Evolutionary conservation across 345 rosid species (phyloP).

Genomic region (Lepidium didymum): DNA sequence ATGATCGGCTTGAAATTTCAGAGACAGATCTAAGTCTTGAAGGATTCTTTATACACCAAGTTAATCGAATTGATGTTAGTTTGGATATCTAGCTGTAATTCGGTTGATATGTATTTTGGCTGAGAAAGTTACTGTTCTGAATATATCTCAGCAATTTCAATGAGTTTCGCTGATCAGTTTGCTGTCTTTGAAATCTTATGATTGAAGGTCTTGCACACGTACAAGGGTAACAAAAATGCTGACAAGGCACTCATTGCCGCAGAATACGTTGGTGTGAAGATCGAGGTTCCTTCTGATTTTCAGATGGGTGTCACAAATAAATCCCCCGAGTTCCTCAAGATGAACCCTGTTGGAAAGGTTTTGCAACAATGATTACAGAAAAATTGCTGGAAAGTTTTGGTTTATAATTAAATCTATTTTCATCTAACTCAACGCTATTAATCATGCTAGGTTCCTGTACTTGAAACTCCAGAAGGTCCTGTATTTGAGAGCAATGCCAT

Average conservation of each 20-base stretch:
- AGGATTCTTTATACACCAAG: neutral
- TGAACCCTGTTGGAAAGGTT: slow-evolving; percentile 97
- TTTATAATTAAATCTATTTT: neutral
- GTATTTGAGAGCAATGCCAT: slow-evolving; percentile 35
- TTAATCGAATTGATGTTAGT: neutral
- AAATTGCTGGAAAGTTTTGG: neutral
- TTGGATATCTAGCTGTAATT: neutral
- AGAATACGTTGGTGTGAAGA: slow-evolving; percentile 69
- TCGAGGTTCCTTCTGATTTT: slow-evolving; percentile 49
- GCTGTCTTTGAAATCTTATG: neutral
- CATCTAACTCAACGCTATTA: neutral
- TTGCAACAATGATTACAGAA: neutral
- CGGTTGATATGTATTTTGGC: neutral
- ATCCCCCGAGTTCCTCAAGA: slow-evolving; percentile 69
- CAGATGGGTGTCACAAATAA: slow-evolving; percentile 81
- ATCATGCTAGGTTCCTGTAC: slow-evolving; percentile 24
- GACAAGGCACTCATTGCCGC: slow-evolving; percentile 71
- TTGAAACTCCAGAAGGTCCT: slow-evolving; percentile 29
- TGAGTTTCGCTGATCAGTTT: neutral
- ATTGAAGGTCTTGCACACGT: slow-evolving; percentile 51
- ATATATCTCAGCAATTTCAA: neutral
- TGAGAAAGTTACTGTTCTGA: neutral
- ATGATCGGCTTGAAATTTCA: neutral
- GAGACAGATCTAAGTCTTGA: neutral
- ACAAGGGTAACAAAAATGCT: slow-evolving; percentile 51